phyloP scores from a whole-genome alignment of 352 stramenopile species.

The Thraustochytrium sp. region DNA sequence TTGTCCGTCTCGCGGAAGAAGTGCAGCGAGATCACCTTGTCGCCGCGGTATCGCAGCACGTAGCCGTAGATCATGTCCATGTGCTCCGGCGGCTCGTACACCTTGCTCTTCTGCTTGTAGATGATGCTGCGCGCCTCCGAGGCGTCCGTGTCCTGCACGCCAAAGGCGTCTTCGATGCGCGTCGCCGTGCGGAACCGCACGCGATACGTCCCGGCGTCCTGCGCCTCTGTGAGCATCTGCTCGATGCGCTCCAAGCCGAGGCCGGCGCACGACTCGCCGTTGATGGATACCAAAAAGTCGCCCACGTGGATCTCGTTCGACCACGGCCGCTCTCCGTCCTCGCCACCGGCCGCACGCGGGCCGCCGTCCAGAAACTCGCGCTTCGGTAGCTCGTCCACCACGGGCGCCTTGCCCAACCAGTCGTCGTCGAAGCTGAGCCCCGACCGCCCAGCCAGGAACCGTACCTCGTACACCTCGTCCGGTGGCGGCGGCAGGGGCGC shows the following conservation, averaged over 20 bases:
- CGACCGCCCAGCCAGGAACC: neutral
- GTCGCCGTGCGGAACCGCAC: constrained; percentile 70
- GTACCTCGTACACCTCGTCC: constrained; percentile 21
- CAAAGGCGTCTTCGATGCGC: constrained; percentile 60
- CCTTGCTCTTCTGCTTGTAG: constrained; percentile 66
- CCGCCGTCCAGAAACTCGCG: neutral
- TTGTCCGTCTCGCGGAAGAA: constrained; percentile 65
- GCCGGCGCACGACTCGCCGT: constrained; percentile 59
- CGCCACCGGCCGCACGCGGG: neutral
- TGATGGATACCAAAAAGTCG: constrained; percentile 29
- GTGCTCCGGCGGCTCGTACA: constrained; percentile 56
- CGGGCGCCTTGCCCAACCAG: constrained; percentile 17
- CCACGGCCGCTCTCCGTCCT: neutral
- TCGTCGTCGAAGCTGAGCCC: constrained; percentile 31
- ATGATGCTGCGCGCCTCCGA: constrained; percentile 66
- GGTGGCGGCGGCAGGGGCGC: neutral
- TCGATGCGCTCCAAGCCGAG: constrained; percentile 56
- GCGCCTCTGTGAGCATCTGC: constrained; percentile 33
- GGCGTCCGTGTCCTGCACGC: constrained; percentile 63
- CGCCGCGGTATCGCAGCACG: constrained; percentile 62
- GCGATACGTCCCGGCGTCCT: constrained; percentile 56
- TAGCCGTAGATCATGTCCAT: constrained; percentile 58
- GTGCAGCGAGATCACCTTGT: constrained; percentile 73
- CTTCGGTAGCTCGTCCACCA: constrained; percentile 13
- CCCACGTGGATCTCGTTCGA: constrained; percentile 4